Percentiles rank a stretch among this genome's conserved stretches.
phyloP scores from a whole-genome alignment of 768 basidiomycete species.

The Mrakia blollopis region DNA sequence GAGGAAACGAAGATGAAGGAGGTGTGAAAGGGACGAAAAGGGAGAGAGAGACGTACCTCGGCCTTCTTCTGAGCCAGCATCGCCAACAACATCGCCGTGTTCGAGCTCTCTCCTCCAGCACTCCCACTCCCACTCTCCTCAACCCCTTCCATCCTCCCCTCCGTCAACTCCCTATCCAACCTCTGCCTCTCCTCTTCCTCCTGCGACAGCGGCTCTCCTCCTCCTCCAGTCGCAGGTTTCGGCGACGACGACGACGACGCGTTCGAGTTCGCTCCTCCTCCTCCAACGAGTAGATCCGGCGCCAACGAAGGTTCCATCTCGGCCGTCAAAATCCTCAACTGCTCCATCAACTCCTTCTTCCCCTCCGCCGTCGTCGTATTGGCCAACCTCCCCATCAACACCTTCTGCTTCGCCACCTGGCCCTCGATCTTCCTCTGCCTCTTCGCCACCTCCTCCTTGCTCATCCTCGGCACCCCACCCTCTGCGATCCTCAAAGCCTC shows the following conservation, averaged over 20 bases:
- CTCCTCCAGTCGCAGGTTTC: not conserved
- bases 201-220: slow-evolving; percentile 15
- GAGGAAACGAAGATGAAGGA: not conserved
- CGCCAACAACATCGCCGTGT: slow-evolving; percentile 64
- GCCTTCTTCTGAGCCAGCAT: slow-evolving; percentile 71
- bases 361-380: slow-evolving; percentile 56
- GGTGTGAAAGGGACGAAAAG: not conserved
- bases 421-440: slow-evolving; percentile 72
- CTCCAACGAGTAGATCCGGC: not conserved
- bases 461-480: slow-evolving; percentile 29
- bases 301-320: slow-evolving; percentile 57
- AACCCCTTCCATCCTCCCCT: slow-evolving; percentile 47
- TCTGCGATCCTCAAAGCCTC: slow-evolving; percentile 54
- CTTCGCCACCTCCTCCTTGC: slow-evolving; percentile 44
- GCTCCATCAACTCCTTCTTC: slow-evolving; percentile 71
- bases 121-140: slow-evolving; percentile 35
- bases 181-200: slow-evolving; percentile 37
- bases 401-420: slow-evolving; percentile 83
- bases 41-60: slow-evolving; percentile 55
- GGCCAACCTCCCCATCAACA: slow-evolving; percentile 66
- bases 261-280: not conserved
- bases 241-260: slow-evolving; percentile 35
- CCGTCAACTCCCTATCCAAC: not conserved
- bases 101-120: slow-evolving; percentile 48
- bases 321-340: slow-evolving; percentile 67